Evolutionary conservation across 805 yeast genomes (phyloP), one percentile per base, ranked within the genome.

Genomic region (Henningerozyma blattae): DNA sequence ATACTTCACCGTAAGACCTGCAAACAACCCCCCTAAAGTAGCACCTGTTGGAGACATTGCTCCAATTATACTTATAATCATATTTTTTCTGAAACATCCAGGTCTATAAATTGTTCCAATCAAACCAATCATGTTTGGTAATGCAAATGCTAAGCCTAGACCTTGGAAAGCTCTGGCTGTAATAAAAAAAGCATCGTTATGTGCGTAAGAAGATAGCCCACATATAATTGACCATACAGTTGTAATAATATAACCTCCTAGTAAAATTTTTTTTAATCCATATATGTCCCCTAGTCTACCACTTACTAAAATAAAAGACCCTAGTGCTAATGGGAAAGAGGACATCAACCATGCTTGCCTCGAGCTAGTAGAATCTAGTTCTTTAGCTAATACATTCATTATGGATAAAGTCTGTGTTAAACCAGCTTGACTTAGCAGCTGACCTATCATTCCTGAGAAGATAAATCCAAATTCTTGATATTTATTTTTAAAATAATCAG

Each of bases 251-350:
- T 75, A 74, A 1, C 89, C 85, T 4, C 61, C 44, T 0, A 73
- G 27, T 34, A 76, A 61, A n/a, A 72, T 54, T 27, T 50, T 57
- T 38, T 72, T 75, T 34, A 77, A 60, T 0, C 91, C 91, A 43
- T 70, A 72, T 10, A 79, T 59, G 46, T 81, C 93, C 20, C 93
- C 91, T 31, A 78, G 47, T 32, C 76, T 64, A 8, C 91, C 91
- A 24, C 79, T 68, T 4, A 75, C 60, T 26, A 81, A 52, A 33
- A 81, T 79, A 40, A 79, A 73, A 0, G 89, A 77, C 9, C 89
- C 89, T 4, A 77, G 71, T 0, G 84, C 72, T 35, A 81, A 55
- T 0, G 84, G 75, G 49, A 72, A 78, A 1, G 83, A 69, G 1
- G 86, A 84, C 64, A 75, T 66, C 48, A 74, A 72, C 91, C 93